Evolutionary conservation across 306 rosid species (phyloP).

Genomic region (Cucurbita moschata): DNA sequence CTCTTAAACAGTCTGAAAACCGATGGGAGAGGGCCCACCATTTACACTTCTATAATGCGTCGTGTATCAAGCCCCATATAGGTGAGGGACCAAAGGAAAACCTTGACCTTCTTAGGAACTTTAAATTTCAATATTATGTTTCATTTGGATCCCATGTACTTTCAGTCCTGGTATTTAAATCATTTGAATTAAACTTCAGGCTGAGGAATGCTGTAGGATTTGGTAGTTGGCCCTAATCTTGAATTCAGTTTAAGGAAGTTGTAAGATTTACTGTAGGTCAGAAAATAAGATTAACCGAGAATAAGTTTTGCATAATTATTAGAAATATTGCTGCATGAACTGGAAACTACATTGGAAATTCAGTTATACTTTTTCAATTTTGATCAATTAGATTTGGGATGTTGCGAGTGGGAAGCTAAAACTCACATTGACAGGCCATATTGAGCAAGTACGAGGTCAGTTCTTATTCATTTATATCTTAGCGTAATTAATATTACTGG

Average conservation of each 20-base stretch:
- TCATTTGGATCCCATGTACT: not conserved
- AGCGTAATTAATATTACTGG: constrained; percentile 2
- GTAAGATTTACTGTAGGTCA: not conserved
- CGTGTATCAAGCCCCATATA: not conserved
- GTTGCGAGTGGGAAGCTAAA: constrained; percentile 75
- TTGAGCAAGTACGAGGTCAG: constrained; percentile 89
- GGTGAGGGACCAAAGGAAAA: not conserved
- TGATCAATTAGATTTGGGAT: constrained; percentile 80
- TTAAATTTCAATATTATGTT: not conserved
- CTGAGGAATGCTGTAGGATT: not conserved
- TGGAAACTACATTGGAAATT: not conserved
- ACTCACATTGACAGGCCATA: constrained; percentile 91
- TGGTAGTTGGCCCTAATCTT: not conserved
- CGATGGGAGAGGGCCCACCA: not conserved
- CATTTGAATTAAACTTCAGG: not conserved
- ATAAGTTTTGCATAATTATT: not conserved
- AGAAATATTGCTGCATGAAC: not conserved
- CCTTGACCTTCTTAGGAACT: not conserved
- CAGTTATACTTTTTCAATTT: constrained; percentile 1
- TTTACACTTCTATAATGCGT: not conserved
- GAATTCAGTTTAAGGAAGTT: not conserved
- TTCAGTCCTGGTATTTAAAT: not conserved
- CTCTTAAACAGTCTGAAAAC: not conserved
- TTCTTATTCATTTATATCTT: constrained; percentile 4
- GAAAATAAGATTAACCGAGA: not conserved